Evolutionary conservation across 1,139 yeast genomes (phyloP), one percentile per base, ranked within the genome.

Genomic region (Debaryomyces fabryi): DNA sequence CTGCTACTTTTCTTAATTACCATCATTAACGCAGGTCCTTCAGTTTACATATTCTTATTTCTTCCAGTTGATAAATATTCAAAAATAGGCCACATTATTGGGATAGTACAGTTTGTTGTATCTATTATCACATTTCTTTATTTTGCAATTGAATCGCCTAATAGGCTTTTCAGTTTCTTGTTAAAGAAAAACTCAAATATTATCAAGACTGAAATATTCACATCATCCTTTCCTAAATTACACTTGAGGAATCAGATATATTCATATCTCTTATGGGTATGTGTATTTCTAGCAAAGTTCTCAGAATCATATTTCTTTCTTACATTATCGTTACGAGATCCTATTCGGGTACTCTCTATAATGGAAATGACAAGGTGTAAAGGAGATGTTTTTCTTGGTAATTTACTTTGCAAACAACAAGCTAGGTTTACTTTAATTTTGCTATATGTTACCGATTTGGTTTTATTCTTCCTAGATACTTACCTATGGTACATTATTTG

Each of bases 231-330:
- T 58, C 85, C 90, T 1, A 65, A 67, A 37, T 67, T 88, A 24
- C 65, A 65, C 1, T 72, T 76, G 0, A 71, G 82, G 50, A 82
- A 85, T 45, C 68, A 76, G 46, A 63, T 78, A 50, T 75, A 83
- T 51, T 88, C 96, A 0, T 72, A 76, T 47, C 65, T 82, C 0
- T 67, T 90, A 44, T 88, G 96, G 95, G 50, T 81, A 2, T 68
- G 80, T 25, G 88, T 89, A 0, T 86, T 88, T 59, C 65, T 76
- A 24, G 87, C 91, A 3, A 90, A 90, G 60, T 84, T 85, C 58
- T 67, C 82, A 16, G 97, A 90, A 63, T 89, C 96, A 0, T 80
- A 80, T 51, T 76, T 77, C 57, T 81, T 77, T 53, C 61, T 80
- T 37, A 74, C 83, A 0, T 62, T 76, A 16, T 76, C 82, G 2